A percentile compares a stretch with the other conserved stretches of the same genome.
These are phyloP conservation scores for Solanum tarapatanum DNA, from an alignment of 257 asterid genomes.

Conservation along the genomic window DNA sequence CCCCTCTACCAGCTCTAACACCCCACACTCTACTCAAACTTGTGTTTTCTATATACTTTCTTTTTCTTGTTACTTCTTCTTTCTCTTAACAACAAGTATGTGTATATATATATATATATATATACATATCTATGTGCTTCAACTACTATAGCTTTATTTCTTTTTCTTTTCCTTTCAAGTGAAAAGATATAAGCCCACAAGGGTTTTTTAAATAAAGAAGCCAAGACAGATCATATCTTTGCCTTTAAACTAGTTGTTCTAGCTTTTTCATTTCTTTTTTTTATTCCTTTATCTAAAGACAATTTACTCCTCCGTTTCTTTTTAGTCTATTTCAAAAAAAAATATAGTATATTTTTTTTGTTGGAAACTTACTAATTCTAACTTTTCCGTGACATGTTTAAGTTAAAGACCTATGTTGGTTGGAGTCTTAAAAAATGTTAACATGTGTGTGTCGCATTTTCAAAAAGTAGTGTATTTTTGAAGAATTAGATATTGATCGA, in stretches of 20 bases:
- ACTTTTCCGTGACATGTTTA: too few species aligned
- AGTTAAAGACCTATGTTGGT: neutral
- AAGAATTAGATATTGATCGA: neutral
- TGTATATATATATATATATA: neutral
- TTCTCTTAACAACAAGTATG: neutral
- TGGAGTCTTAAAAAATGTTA: too few species aligned
- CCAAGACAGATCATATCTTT: neutral
- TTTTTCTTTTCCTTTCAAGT: neutral
- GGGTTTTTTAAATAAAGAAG: slow-evolving; percentile 3
- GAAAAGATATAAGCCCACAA: neutral
- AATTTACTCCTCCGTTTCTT: neutral
- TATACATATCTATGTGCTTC: too few species aligned
- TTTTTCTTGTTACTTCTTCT: neutral
- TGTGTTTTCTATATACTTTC: neutral
- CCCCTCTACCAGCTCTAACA: neutral
- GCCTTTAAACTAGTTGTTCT: neutral
- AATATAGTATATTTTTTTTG: too few species aligned
- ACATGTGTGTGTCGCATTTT: neutral
- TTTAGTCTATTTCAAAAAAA: too few species aligned
- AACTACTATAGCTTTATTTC: neutral
- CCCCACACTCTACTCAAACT: neutral
- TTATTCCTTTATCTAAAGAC: neutral
- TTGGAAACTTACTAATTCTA: too few species aligned
- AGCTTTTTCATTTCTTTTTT: neutral
- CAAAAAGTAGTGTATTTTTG: too few species aligned